Evolutionary conservation across 1,284 basidiomycete species (phyloP).

Genomic region (Cryptococcus wingfieldii): DNA sequence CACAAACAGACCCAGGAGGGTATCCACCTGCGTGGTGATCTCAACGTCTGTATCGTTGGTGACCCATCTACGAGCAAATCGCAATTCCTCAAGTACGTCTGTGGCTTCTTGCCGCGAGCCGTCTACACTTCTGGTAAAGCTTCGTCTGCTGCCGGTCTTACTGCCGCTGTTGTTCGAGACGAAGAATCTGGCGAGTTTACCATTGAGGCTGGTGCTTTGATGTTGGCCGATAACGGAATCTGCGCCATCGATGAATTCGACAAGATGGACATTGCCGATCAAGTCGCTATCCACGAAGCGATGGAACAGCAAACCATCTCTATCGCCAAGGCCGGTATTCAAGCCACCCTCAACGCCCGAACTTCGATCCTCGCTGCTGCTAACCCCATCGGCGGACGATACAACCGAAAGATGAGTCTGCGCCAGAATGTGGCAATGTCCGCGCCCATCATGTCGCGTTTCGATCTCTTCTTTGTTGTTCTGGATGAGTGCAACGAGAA

Average conservation of each 20-base stretch:
- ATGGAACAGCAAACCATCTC: constrained; percentile 99
- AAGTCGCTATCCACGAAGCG: constrained; percentile 99
- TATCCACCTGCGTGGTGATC: constrained; percentile 94
- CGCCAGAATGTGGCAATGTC: constrained; percentile 98
- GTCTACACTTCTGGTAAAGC: constrained; percentile 99
- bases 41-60: constrained; percentile 98
- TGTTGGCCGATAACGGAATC: constrained; percentile 99
- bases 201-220: constrained; percentile 96
- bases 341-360: constrained; percentile 95
- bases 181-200: constrained; percentile 99
- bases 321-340: constrained; percentile 98
- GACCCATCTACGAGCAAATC: constrained; percentile 97
- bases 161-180: constrained; percentile 95
- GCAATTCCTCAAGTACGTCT: constrained; percentile 99
- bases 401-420: constrained; percentile 91
- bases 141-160: constrained; percentile 96
- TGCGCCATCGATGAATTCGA: constrained; percentile 99
- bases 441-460: constrained; percentile 98
- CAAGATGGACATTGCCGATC: constrained; percentile 99
- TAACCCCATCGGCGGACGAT: constrained; percentile 93
- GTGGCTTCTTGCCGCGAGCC: constrained; percentile 96
- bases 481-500: constrained; percentile 95
- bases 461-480: constrained; percentile 98
- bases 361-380: constrained; percentile 98
- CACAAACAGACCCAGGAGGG: constrained; percentile 96